Evolutionary conservation across 441 rosid species (phyloP).

Genomic region (Gossypium lobatum): DNA sequence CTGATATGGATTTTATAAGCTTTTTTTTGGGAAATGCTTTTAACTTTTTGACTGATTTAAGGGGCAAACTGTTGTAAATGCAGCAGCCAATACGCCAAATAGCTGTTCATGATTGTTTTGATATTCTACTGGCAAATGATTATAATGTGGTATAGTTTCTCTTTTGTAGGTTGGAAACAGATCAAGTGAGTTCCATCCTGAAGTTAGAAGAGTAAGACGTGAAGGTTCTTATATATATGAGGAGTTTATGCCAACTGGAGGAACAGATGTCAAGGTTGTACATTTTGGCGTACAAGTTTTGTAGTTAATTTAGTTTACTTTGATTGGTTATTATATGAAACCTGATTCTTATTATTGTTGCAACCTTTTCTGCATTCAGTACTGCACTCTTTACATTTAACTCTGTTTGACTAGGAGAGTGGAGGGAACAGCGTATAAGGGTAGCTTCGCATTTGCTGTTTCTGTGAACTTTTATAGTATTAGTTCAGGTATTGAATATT

Average conservation of each 20-base stretch:
- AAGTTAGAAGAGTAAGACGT: constrained; percentile 96
- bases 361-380: neutral
- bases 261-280: constrained; percentile 98
- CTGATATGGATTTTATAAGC: neutral
- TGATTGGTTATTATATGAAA: neutral
- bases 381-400: neutral
- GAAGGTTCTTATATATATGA: constrained; percentile 99
- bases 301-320: neutral
- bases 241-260: constrained; percentile 99
- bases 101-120: neutral
- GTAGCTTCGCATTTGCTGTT: neutral
- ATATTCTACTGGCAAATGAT: neutral
- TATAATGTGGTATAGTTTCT: neutral
- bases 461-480: neutral
- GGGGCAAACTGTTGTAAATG: neutral
- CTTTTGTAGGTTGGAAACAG: constrained; percentile 77
- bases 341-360: neutral
- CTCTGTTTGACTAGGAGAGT: neutral
- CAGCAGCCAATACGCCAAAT: neutral
- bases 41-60: neutral
- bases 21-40: neutral
- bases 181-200: constrained; percentile 98
- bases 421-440: neutral
- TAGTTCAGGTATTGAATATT: neutral
- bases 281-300: neutral